Base-by-base conservation (phyloP, 2,329 filamentous ascomycete species). In the Botrytis byssoidea region DNA sequence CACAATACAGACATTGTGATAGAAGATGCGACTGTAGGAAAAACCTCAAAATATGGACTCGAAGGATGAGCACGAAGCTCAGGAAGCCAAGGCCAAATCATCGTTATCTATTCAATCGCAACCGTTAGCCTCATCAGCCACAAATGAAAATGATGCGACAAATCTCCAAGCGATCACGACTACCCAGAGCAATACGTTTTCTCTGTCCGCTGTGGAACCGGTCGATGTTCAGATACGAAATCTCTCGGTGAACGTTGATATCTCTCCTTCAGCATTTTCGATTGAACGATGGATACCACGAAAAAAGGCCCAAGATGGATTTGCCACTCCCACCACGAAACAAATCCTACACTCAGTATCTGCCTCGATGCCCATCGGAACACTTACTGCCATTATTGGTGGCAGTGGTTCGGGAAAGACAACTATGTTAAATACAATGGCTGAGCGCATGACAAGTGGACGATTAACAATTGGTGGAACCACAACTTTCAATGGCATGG, bases 341-440 rank as follows among this genome's bases (percentile, higher is more conserved):
- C 81, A 83, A 9, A 88, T 94, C 18, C 83, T 94, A 16, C 84
- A 90, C 70, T 86, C 87, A 44, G 87, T 94, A 64, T 87, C 87
- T 76, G 91, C 91, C 3, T 86, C 88, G 37, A 87, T 94, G 80
- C 85, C 85, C 4, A 86, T 88, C 12, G 91, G 92, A 4, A 91
- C 89, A 4, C 82, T 95, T 59, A 93, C 91, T 0, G 92, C 92
- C 14, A 93, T 94, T 71, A 89, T 94, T 73, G 92, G 92, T 16
- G 91, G 91, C 5, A 91, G 90, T 78, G 92, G 92, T 32, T 91
- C 89, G 2, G 92, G 92, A 0, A 94, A 94, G 83, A 92, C 90
- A 5, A 91, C 90, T 0, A 82, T 92, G 73, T 83, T 94, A 48
- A 94, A 93, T 80, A 88, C 90, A 32, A 86, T 94, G 83, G 90